Base-by-base conservation (phyloP, 2,329 filamentous ascomycete genomes). In the Penicillium sp. region DNA sequence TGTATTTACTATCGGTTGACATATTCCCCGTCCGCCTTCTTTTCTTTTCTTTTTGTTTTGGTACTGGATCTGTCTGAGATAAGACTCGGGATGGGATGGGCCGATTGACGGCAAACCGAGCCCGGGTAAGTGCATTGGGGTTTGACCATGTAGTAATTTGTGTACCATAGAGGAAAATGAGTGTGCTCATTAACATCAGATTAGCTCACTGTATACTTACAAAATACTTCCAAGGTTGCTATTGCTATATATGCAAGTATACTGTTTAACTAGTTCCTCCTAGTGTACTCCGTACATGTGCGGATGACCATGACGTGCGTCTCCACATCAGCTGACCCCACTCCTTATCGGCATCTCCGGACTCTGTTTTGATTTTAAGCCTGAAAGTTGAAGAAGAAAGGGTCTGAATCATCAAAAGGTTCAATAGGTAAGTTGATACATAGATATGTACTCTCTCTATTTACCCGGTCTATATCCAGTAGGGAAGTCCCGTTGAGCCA, bases 1-100 rank as follows among this genome's bases (percentile, higher is more conserved):
- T 70, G 68, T 71, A 71, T 65, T 69, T 70, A 68, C 59, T 68
- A 65, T 53, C 51, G 55, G 50, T 55, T 58, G 61, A 64, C 62
- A 67, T 67, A 68, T 63, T 65, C 60, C 61, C 54, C 54, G 54
- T 38, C 54, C 49, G 54, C 44, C 51, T 53, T 53, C 49, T 55
- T 55, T 60, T 59, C 56, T 60, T 60, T 58, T 61, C 45, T 53
- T 54, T 52, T 47, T 51, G 51, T 53, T 57, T 58, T 61, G 53
- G 51, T 50, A 54, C 57, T 53, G 39, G 57, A 52, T 56, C 50
- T 53, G 56, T 60, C 40, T 52, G 50, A 46, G 39, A 46, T 58
- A 40, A 53, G 55, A 57, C 39, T 55, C 45, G 61, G 53, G 47
- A 36, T 52, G 50, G 53, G 47, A 55, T 55, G 34, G 44, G 51